Evolutionary conservation across 768 basidiomycete species (phyloP), one percentile per base, ranked within the genome.

Genomic region (Boletus reticulatus): DNA sequence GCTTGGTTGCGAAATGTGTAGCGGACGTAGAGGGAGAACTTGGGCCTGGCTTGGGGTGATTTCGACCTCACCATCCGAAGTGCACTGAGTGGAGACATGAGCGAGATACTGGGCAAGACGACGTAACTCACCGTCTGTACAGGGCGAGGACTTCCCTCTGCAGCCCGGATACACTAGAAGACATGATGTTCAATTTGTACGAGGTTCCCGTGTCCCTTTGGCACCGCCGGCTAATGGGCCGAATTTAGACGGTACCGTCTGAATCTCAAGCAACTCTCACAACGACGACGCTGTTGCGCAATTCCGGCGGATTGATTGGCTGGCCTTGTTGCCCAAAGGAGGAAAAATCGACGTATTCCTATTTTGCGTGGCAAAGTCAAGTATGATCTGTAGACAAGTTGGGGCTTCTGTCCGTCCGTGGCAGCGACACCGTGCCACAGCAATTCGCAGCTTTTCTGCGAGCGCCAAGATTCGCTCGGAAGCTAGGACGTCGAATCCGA

Each of bases 61-160:
- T 93, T 93, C 17, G 80, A 78, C 50, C 75, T 78, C 17, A 84
- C 82, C 80, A 91, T 87, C 19, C 90, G 87, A 39, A 93, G 79
- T 29, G 89, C 89, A 34, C 91, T 93, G 59, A 12, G 27, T 55
- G 14, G 24, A 32, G n/a, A 22, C 45, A 62, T 56, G 56, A 65
- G 55, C 37, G 10, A 8, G 48, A 31, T 8, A 4, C 41, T 38
- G 55, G 38, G 24, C 29, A 6, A 32, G 29, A 29, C 17, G 3
- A 12, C 0, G 0, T 16, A n/a, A 56, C 73, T 64, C 37, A 87
- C 90, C 75, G 76, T 69, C 82, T 74, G 59, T 84, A 84, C 19
- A 84, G 67, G 2, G 76, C 67, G 16, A 84, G 70, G 37, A 84
- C 79, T 24, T 84, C 77, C 55, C 62, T 75, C 60, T 84, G 82